Conservation (phyloP, 2,329 filamentous ascomycete species). For the Ramularia endophylla region DNA sequence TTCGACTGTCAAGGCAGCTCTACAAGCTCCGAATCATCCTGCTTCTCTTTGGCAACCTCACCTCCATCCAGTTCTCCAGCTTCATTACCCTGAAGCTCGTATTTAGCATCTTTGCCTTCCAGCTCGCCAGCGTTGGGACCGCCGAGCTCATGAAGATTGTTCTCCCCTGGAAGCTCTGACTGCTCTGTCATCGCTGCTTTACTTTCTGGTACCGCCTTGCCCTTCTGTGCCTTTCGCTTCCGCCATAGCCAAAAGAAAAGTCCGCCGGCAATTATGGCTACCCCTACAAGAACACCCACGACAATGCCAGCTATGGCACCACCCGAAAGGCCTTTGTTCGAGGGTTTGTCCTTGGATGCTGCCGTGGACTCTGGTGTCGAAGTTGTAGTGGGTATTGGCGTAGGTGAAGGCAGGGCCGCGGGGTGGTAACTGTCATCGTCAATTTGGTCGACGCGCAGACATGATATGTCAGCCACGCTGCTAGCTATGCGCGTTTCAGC, state of each 20-base stretch:
- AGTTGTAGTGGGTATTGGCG: slow-evolving; percentile 4
- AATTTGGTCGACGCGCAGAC: slow-evolving; percentile 5
- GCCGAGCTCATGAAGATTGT: neutral
- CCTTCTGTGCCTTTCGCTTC: neutral
- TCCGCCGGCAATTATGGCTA: neutral
- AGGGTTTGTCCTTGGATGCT: neutral
- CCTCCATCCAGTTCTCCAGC: too few species aligned
- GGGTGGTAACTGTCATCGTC: slow-evolving; percentile 4
- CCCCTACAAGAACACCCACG: slow-evolving; percentile 1
- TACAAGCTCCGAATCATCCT: too few species aligned
- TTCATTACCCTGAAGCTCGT: too few species aligned
- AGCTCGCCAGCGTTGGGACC: neutral
- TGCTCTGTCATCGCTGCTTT: neutral
- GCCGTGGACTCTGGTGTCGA: neutral
- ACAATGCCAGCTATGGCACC: slow-evolving; percentile 9
- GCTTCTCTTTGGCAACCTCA: too few species aligned
- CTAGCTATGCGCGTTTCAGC: slow-evolving; percentile 1
- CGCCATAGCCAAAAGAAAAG: neutral
- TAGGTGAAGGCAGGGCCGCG: slow-evolving; percentile 1
- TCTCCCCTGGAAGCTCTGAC: neutral
- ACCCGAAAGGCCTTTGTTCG: slow-evolving; percentile 2
- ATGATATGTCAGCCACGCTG: slow-evolving; percentile 3
- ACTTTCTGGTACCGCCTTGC: neutral
- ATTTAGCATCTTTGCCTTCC: neutral
- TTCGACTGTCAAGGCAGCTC: too few species aligned